Evolutionary conservation across 192 early-diverging fungal genomes (phyloP).

Genomic region (Umbelopsis ramanniana): DNA sequence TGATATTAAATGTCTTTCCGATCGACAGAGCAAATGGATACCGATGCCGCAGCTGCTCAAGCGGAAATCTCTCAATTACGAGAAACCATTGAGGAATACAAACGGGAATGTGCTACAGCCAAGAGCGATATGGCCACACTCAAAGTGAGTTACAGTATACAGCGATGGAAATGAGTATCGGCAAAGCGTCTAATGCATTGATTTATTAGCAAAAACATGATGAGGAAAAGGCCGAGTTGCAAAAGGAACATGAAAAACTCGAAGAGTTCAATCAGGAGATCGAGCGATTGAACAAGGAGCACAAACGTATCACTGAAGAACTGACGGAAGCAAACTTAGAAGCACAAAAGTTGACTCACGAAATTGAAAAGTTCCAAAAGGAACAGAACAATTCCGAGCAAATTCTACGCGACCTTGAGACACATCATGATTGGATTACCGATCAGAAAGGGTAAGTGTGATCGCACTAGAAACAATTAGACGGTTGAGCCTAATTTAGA

Average conservation of each 20-base stretch:
- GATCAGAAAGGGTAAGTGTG: constrained; percentile 79
- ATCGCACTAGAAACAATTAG: background rate
- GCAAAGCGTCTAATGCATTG: background rate
- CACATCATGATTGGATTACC: constrained; percentile 80
- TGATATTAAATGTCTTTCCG: background rate
- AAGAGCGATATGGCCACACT: constrained; percentile 26
- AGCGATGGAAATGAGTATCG: background rate
- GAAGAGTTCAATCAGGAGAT: constrained; percentile 81
- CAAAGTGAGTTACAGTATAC: constrained; percentile 8
- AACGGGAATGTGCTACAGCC: constrained; percentile 46
- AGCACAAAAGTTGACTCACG: constrained; percentile 79
- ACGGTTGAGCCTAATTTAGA: background rate
- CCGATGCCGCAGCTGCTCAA: constrained; percentile 44
- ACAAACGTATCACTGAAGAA: constrained; percentile 67
- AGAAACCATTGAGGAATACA: constrained; percentile 51
- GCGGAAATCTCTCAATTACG: constrained; percentile 53
- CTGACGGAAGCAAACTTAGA: constrained; percentile 76
- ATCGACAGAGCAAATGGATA: constrained; percentile 57
- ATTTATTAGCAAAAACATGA: constrained; percentile 40
- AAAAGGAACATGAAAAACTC: constrained; percentile 68
- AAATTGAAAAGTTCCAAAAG: constrained; percentile 72
- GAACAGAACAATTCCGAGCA: constrained; percentile 58
- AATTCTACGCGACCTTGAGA: constrained; percentile 54
- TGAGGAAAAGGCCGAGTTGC: constrained; percentile 57
- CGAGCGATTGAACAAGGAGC: constrained; percentile 66